A percentile compares a stretch with the other conserved stretches of the same genome.
Conservation (phyloP, 352 stramenopile genomes). For the Globisporangium yorkense region DNA sequence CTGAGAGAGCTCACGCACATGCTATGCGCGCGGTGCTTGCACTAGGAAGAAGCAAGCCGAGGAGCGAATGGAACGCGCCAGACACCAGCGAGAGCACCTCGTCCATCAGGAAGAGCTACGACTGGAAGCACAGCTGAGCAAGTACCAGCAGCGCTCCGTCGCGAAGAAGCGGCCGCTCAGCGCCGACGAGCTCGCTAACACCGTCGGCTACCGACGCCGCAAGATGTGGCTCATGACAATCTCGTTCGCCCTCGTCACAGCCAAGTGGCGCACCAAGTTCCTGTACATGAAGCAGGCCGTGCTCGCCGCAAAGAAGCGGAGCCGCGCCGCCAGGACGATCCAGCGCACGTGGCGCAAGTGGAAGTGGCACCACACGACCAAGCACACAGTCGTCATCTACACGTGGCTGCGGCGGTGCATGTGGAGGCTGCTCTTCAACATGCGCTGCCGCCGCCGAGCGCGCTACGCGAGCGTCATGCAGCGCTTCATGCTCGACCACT, state of each 20-base stretch:
- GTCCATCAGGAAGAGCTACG: conserved; percentile 31
- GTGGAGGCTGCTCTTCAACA: conserved; percentile 58
- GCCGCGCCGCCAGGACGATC: conserved; percentile 40
- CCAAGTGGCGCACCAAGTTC: conserved; percentile 29
- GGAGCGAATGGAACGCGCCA: conserved; percentile 36
- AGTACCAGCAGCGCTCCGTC: conserved; percentile 30
- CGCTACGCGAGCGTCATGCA: conserved; percentile 32
- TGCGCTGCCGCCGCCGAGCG: conserved; percentile 34
- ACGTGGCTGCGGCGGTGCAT: conserved; percentile 64
- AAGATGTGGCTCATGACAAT: conserved; percentile 54
- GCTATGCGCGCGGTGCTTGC: conserved; percentile 3
- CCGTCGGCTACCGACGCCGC: conserved; percentile 23
- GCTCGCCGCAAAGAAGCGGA: conserved; percentile 25
- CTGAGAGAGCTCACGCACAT: neutral
- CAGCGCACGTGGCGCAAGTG: conserved; percentile 56
- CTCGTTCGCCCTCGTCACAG: conserved; percentile 29
- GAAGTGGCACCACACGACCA: conserved; percentile 55
- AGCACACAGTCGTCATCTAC: conserved; percentile 57
- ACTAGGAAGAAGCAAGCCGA: conserved; percentile 63
- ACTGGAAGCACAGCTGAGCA: conserved; percentile 24
- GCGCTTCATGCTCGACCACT: conserved; percentile 56
- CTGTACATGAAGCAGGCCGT: conserved; percentile 26
- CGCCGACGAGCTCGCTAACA: conserved; percentile 27
- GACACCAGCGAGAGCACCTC: conserved; percentile 37
- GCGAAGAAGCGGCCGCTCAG: conserved; percentile 13